These are phyloP conservation scores for Mollisiaceae sp. DNA, from an alignment of 2,329 filamentous ascomycete species.

Conservation along the genomic window DNA sequence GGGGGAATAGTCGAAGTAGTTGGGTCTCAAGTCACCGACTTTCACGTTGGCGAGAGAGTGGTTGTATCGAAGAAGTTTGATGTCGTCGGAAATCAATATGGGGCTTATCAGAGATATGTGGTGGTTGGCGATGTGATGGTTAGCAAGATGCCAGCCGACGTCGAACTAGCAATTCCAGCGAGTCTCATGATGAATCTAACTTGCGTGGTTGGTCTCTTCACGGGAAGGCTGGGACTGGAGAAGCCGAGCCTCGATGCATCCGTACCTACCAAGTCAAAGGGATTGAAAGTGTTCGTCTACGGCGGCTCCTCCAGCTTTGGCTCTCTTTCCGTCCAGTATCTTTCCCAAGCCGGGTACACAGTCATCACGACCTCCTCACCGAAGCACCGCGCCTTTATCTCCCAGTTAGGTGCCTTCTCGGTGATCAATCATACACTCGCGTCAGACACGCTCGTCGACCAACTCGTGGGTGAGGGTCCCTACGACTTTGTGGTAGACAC, in stretches of 20 bases:
- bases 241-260: constrained; percentile 19
- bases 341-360: constrained; percentile 39
- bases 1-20: constrained; percentile 41
- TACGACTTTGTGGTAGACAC: constrained; percentile 41
- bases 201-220: constrained; percentile 37
- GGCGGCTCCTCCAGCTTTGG: constrained; percentile 43
- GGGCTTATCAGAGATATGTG: constrained; percentile 36
- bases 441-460: background rate
- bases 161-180: constrained; percentile 23
- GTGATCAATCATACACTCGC: constrained; percentile 39
- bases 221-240: constrained; percentile 20
- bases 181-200: constrained; percentile 37
- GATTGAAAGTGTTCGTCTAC: constrained; percentile 44
- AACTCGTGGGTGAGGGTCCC: constrained; percentile 37
- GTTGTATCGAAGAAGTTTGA: constrained; percentile 22
- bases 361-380: constrained; percentile 45
- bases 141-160: constrained; percentile 15
- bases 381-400: constrained; percentile 41
- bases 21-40: constrained; percentile 37
- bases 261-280: constrained; percentile 3
- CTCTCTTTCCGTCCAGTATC: constrained; percentile 39
- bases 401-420: constrained; percentile 37
- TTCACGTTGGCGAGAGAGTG: constrained; percentile 41
- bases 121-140: constrained; percentile 24
- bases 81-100: constrained; percentile 24